Base-by-base conservation (phyloP, 73 alveolate species). In the Symbiodinium natans region DNA sequence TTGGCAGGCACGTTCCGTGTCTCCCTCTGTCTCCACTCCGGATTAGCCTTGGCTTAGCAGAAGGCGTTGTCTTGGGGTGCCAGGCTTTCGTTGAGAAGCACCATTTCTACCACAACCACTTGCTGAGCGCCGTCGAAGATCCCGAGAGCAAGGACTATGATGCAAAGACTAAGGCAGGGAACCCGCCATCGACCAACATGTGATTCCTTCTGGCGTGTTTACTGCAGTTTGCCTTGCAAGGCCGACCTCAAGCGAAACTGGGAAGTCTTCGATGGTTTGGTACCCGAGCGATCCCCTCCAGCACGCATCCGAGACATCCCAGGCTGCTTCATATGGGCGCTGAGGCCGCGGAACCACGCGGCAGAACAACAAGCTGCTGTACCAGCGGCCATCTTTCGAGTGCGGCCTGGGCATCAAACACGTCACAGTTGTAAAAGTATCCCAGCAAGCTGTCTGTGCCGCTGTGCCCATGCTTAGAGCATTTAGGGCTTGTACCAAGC, bases 61-160 rank as follows among this genome's bases (percentile, higher is more conserved):
- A 10, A 52, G 71, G 59, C 59, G n/a, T n/a, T n/a, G n/a, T 21
- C 39, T 15, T 33, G 19, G 0, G 6, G 1, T 10, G 29, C 23
- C 89, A 82, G 89, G 98, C 98, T 34, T 92, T 92, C 77, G 98
- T 92, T 83, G 98, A 92, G 92, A 92, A 92, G 98, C 98, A 92
- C 43, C 98, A 92, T 75, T 92, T 77, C 92, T 92, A 92, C 92
- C 98, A 92, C 98, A 92, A 77, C 42, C 98, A 92, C 68, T 36
- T 92, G 90, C 43, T 42, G 25, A 34, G 84, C 19, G 98, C 92
- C 2, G 98, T 92, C 39, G 98, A 92, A 63, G 98, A 92, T 31
- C 98, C 98, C 63, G 98, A 92, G 98, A 92, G 98, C 92, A 92
- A 92, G 97, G 97, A 90, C 88, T 90, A 90, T 41, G 97, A 90